phyloP scores from a whole-genome alignment of 179 eudicot species.

The Vitellaria paradoxa region DNA sequence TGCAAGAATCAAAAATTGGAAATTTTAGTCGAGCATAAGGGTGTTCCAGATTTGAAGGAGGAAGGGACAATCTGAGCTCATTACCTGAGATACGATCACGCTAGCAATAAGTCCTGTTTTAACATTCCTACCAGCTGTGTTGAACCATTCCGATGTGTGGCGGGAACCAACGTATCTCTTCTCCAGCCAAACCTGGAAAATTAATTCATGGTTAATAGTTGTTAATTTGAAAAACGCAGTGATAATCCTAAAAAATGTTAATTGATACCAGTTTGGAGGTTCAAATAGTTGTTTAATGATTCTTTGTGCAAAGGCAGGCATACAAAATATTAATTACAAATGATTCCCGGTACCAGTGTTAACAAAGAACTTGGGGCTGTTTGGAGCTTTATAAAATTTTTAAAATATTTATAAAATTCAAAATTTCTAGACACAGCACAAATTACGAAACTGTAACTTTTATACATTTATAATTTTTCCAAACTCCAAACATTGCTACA shows the following conservation, averaged over 20 bases:
- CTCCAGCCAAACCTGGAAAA: slow-evolving; percentile 79
- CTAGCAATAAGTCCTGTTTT: slow-evolving; percentile 97
- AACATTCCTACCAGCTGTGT: slow-evolving; percentile 91
- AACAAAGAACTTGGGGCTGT: too few species aligned
- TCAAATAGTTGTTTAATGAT: neutral
- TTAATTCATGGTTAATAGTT: neutral
- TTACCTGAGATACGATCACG: slow-evolving; percentile 95
- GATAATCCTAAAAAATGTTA: neutral
- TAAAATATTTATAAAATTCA: too few species aligned
- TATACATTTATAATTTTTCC: too few species aligned
- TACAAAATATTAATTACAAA: neutral
- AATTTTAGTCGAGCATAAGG: slow-evolving; percentile 1
- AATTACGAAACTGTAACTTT: too few species aligned
- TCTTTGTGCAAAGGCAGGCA: neutral
- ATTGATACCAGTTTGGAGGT: neutral
- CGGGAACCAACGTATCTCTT: slow-evolving; percentile 81
- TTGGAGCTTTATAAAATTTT: too few species aligned
- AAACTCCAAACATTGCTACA: too few species aligned
- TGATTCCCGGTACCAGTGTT: too few species aligned
- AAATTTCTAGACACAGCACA: too few species aligned
- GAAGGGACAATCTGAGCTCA: neutral
- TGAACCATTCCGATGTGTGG: slow-evolving; percentile 94
- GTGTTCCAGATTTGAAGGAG: neutral
- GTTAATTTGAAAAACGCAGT: neutral
- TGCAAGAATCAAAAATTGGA: slow-evolving; percentile 19